phyloP scores from a whole-genome alignment of 768 basidiomycete species.

The Tubosaeta sp. region DNA sequence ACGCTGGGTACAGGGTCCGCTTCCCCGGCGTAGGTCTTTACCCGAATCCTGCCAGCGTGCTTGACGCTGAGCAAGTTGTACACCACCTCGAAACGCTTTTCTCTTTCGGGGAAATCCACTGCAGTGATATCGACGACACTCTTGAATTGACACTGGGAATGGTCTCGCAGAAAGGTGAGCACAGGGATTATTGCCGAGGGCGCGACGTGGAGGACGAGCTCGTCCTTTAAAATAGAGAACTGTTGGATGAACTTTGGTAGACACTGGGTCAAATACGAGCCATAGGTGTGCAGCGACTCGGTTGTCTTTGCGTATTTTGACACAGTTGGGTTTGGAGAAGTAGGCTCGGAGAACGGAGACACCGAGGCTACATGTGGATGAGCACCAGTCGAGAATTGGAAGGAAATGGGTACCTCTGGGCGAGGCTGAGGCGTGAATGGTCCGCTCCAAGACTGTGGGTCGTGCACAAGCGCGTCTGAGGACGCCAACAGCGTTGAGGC shows the following conservation, averaged over 20 bases:
- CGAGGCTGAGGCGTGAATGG: constrained; percentile 45
- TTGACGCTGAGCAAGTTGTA: constrained; percentile 87
- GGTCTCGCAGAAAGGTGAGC: constrained; percentile 90
- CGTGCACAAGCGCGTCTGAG: constrained; percentile 40
- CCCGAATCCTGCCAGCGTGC: constrained; percentile 80
- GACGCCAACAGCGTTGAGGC: constrained; percentile 40
- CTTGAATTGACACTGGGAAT: constrained; percentile 94
- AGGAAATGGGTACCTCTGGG: constrained; percentile 40
- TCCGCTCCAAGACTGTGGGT: constrained; percentile 32
- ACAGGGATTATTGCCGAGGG: constrained; percentile 82
- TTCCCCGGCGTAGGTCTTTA: constrained; percentile 97
- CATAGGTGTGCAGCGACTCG: constrained; percentile 82
- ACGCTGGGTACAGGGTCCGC: constrained; percentile 86
- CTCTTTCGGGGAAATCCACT: constrained; percentile 90
- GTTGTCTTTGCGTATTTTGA: constrained; percentile 69
- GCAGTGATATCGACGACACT: constrained; percentile 89
- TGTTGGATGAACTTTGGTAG: constrained; percentile 98
- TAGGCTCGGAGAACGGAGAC: constrained; percentile 84
- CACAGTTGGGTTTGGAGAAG: constrained; percentile 81
- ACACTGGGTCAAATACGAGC: constrained; percentile 88
- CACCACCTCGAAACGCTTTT: constrained; percentile 94
- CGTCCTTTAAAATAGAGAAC: constrained; percentile 95
- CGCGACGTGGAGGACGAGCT: constrained; percentile 82
- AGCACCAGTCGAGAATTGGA: constrained; percentile 1
- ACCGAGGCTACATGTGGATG: constrained; percentile 45